These are phyloP conservation scores for Anisodus acutangulus DNA, from an alignment of 257 asterid species.

Conservation along the genomic window DNA sequence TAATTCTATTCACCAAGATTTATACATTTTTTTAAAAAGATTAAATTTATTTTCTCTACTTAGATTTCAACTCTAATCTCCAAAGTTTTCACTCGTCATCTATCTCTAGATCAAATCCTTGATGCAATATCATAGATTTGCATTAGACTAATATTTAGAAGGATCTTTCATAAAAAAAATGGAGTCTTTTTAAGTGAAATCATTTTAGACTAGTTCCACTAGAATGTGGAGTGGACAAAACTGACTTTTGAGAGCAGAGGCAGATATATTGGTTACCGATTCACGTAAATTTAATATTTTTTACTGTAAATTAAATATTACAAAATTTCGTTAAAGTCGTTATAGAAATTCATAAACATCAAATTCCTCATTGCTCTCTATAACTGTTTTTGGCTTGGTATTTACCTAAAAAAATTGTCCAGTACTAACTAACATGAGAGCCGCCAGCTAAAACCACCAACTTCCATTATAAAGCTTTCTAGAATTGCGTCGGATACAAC, in stretches of 20 bases:
- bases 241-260: not conserved
- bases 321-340: no score
- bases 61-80: not conserved
- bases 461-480: not conserved
- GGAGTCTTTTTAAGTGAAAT: no score
- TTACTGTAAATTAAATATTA: no score
- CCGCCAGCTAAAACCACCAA: not conserved
- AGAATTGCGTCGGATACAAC: not conserved
- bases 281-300: not conserved
- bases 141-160: not conserved
- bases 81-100: not conserved
- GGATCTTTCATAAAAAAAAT: no score
- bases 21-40: not conserved
- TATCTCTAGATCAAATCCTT: rapidly evolving
- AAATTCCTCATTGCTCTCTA: not conserved
- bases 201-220: no score
- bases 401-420: not conserved
- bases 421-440: not conserved
- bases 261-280: not conserved
- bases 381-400: not conserved
- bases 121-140: not conserved
- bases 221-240: not conserved
- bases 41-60: no score
- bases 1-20: no score
- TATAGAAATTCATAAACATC: no score